A percentile compares a stretch with the other conserved stretches of the same genome.
These are phyloP conservation scores for Chalciporus piperatoides DNA, from an alignment of 1,284 basidiomycete species.

Conservation along the genomic window DNA sequence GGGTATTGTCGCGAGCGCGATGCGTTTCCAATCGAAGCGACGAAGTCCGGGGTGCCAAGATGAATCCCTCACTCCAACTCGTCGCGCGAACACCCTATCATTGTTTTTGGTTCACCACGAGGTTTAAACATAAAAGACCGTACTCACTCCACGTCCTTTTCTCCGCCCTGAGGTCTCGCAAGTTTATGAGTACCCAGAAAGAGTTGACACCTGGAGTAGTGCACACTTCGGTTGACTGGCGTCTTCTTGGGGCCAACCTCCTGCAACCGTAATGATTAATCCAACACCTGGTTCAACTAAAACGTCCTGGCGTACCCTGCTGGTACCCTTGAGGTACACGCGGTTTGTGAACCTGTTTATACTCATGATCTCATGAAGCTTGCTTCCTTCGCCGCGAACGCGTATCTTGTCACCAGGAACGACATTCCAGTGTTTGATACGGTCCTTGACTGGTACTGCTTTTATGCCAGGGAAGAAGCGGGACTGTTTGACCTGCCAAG, in stretches of 20 bases:
- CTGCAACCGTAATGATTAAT: slow-evolving; percentile 10
- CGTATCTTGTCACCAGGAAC: slow-evolving; percentile 79
- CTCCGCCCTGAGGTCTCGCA: slow-evolving; percentile 37
- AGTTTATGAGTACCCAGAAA: slow-evolving; percentile 59
- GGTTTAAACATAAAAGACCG: slow-evolving; percentile 42
- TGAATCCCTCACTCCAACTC: slow-evolving; percentile 57
- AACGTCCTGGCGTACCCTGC: slow-evolving; percentile 38
- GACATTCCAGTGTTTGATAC: slow-evolving; percentile 83
- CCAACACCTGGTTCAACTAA: not conserved
- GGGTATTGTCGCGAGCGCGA: slow-evolving; percentile 61
- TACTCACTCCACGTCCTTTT: slow-evolving; percentile 42
- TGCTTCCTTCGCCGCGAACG: slow-evolving; percentile 58
- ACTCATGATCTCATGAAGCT: slow-evolving; percentile 64
- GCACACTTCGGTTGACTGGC: slow-evolving; percentile 47
- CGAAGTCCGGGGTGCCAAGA: slow-evolving; percentile 50
- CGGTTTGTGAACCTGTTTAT: slow-evolving; percentile 72
- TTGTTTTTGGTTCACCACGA: slow-evolving; percentile 11
- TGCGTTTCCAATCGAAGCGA: slow-evolving; percentile 62
- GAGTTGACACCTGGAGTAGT: slow-evolving; percentile 75
- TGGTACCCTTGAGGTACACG: slow-evolving; percentile 59
- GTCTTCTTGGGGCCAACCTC: slow-evolving; percentile 31
- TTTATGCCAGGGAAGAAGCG: slow-evolving; percentile 40
- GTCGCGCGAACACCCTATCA: slow-evolving; percentile 69
- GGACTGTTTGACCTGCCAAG: slow-evolving; percentile 33
- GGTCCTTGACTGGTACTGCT: slow-evolving; percentile 56